Percentiles rank a stretch among this genome's conserved stretches.
Conservation (phyloP, 129 eudicot genomes). For the Chrysanthemum lavandulifolium region DNA sequence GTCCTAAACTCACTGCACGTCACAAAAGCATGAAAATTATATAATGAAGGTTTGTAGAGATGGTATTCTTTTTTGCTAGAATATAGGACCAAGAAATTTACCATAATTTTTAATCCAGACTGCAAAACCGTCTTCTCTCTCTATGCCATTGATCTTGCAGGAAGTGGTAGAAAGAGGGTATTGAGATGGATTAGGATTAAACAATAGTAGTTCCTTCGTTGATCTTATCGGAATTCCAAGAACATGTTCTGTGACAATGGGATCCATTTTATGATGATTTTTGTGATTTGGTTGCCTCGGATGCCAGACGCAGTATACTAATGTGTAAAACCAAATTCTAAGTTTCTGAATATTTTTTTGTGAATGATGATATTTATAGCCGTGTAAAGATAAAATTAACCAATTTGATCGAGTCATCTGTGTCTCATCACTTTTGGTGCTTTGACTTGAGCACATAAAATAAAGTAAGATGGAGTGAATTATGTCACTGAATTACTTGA, state of each 20-base stretch:
- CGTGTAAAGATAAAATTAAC: background rate
- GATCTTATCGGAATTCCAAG: slow-evolving; percentile 22
- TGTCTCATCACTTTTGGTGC: slow-evolving; percentile 21
- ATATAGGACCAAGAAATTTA: slow-evolving; percentile 11
- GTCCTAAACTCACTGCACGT: slow-evolving; percentile 28
- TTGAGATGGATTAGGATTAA: slow-evolving; percentile 11
- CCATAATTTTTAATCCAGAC: slow-evolving; percentile 26
- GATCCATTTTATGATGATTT: slow-evolving; percentile 27
- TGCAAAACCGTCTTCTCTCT: slow-evolving; percentile 20
- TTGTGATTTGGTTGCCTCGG: background rate
- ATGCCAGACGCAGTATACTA: background rate
- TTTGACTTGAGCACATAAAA: slow-evolving; percentile 11
- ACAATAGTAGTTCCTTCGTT: slow-evolving; percentile 24
- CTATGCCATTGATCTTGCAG: slow-evolving; percentile 29
- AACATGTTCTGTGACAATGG: slow-evolving; percentile 18
- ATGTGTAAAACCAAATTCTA: slow-evolving; percentile 14
- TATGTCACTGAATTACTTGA: slow-evolving; percentile 8
- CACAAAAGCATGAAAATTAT: background rate
- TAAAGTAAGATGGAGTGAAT: slow-evolving; percentile 13
- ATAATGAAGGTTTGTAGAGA: background rate
- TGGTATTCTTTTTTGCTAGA: background rate
- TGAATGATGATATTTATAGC: slow-evolving; percentile 12
- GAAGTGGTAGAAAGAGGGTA: slow-evolving; percentile 17
- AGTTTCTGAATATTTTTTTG: slow-evolving; percentile 3
- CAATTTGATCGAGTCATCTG: slow-evolving; percentile 26